Base-by-base conservation (phyloP, 139 green algal species). In the Spirogloea muscicola region DNA sequence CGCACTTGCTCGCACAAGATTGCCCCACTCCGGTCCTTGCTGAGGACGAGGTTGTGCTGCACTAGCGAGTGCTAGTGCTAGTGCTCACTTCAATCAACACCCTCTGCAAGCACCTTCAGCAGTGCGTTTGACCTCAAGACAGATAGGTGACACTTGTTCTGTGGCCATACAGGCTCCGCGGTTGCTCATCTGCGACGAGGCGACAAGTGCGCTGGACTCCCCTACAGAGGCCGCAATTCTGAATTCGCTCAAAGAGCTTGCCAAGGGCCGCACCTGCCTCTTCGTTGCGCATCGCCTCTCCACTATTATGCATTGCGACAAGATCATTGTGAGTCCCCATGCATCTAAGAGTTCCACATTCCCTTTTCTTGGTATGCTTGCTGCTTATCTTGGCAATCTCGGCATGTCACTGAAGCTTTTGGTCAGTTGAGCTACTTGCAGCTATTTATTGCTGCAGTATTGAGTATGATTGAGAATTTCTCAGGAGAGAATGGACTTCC, bases 251-350 rank as follows among this genome's bases (percentile, higher is more conserved):
- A 58, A 82, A 48, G 84, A 88, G 43, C 76, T 92, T 16, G 80
- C 80, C 3, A 34, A 25, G 21, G 76, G 72, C 27, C 84, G 91
- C 43, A 97, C 93, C 2, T 88, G 80, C 27, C 72, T 98, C 1
- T 96, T 96, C 85, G 91, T 98, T n/a, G 92, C 93, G 1, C 93
- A 98, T 84, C 82, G 93, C 5, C 82, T 97, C 63, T 91, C 80
- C 42, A 98, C 93, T 0, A 76, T 96, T 0, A 81, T 82, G 52
- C 71, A 80, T 29, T 96, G 87, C 68, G 87, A 96, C 77, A 79
- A 82, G 21, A 97, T 98, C 38, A 57, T 92, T 13, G 48, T 65
- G 48, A 34, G 49, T 34, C n/a, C n/a, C n/a, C n/a, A n/a, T 7
- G 43, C 43, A 25, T 10, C 43, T 51, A 16, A 10, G 43, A 51